phyloP scores from a whole-genome alignment of 2,329 filamentous ascomycete species.

The Clarireedia hainanense region DNA sequence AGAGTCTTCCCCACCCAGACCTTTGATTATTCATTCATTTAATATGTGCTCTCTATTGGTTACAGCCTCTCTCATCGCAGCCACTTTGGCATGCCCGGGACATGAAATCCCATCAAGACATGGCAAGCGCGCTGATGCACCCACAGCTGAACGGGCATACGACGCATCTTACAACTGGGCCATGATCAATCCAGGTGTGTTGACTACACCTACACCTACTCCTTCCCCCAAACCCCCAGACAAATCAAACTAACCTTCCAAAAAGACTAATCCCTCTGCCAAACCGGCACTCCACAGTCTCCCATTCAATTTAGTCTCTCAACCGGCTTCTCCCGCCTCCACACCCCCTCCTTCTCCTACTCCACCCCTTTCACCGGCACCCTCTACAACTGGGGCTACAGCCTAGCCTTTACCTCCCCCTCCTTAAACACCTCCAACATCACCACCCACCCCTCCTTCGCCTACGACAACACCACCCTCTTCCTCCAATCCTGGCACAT shows the following conservation, averaged over 20 bases:
- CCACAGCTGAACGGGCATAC: constrained; percentile 27
- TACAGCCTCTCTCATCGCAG: constrained; percentile 4
- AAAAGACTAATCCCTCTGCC: constrained; percentile 37
- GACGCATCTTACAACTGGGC: constrained; percentile 36
- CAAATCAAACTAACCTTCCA: not conserved
- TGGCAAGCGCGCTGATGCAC: constrained; percentile 9
- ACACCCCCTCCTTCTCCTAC: constrained; percentile 38
- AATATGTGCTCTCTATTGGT: constrained; percentile 1
- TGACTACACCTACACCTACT: not conserved
- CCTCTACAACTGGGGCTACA: constrained; percentile 43
- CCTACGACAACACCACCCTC: constrained; percentile 38
- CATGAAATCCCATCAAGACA: constrained; percentile 13
- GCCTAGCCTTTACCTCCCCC: constrained; percentile 36
- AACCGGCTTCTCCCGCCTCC: constrained; percentile 34
- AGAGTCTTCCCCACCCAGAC: not conserved
- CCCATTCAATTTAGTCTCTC: constrained; percentile 37
- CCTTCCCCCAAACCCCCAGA: not conserved
- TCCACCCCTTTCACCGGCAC: constrained; percentile 30
- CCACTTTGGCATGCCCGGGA: constrained; percentile 18
- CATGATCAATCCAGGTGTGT: constrained; percentile 27
- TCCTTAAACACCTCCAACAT: constrained; percentile 22
- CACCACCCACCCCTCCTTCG: constrained; percentile 34
- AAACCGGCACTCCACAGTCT: constrained; percentile 42
- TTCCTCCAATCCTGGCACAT: constrained; percentile 45
- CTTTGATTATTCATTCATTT: not conserved